Conservation (phyloP, 2,329 filamentous ascomycete species). For the Colletotrichum plurivorum region DNA sequence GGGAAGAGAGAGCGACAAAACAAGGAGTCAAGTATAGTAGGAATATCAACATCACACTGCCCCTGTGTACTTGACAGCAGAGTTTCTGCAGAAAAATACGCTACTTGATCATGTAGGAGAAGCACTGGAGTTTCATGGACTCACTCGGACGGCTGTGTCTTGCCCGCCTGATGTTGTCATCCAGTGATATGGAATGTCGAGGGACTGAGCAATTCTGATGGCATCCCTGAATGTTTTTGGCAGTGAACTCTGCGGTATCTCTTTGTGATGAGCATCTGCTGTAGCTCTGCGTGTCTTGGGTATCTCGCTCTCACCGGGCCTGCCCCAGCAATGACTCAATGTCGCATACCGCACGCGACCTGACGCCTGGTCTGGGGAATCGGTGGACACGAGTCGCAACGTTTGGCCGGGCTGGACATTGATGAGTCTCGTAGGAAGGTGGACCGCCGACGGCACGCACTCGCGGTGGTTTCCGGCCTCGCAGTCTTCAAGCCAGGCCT, state of each 20-base stretch:
- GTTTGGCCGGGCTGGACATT: not conserved
- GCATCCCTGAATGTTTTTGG: constrained; percentile 19
- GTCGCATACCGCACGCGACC: not conserved
- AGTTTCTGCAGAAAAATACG: no score
- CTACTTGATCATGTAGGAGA: no score
- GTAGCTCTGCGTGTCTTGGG: not conserved
- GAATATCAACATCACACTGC: no score
- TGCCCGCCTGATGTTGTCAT: no score
- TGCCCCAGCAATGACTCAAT: constrained; percentile 19
- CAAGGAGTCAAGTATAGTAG: no score
- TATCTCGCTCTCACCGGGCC: not conserved
- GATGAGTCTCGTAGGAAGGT: not conserved
- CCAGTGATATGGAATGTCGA: not conserved
- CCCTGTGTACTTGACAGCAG: no score
- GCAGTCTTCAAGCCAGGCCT: not conserved
- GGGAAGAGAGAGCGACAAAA: no score
- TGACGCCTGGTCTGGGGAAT: not conserved
- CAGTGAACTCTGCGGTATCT: not conserved
- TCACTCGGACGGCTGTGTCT: no score
- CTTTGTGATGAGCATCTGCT: rapidly evolving
- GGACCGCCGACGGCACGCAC: not conserved
- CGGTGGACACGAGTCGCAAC: not conserved
- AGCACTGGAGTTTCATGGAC: no score
- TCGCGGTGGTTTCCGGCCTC: not conserved
- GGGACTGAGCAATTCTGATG: not conserved